phyloP scores from a whole-genome alignment of 225 moss, liverwort and hornwort genomes.

The Physcomitrellopsis africana region DNA sequence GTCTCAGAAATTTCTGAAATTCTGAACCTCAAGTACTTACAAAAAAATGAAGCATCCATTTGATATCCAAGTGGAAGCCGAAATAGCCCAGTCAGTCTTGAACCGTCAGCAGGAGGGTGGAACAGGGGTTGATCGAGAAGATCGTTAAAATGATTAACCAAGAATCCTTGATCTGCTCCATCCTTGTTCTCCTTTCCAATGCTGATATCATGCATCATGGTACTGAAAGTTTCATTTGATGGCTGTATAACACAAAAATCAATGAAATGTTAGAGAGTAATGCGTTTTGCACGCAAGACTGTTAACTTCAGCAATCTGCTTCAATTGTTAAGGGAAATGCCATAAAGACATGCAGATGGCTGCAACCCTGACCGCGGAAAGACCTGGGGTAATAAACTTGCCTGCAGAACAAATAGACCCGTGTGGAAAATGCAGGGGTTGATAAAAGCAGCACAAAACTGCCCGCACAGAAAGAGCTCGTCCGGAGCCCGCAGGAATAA shows the following conservation, averaged over 20 bases:
- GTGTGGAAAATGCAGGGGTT: conserved; percentile 98
- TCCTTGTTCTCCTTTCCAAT: conserved; percentile 66
- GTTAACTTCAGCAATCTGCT: not conserved
- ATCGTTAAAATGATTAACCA: conserved; percentile 71
- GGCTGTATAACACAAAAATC: conserved; percentile 59
- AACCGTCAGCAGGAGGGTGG: conserved; percentile 74
- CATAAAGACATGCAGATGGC: not conserved
- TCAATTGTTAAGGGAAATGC: not conserved
- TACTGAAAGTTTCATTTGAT: conserved; percentile 73
- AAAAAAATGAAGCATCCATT: conserved; percentile 97
- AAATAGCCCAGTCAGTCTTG: conserved; percentile 61
- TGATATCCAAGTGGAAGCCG: conserved; percentile 96
- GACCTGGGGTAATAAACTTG: conserved; percentile 15
- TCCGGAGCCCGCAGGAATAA: conserved; percentile 87
- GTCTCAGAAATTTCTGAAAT: not conserved
- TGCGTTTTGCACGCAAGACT: not conserved
- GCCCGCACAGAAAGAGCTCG: conserved; percentile 90
- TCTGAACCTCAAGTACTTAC: conserved; percentile 44
- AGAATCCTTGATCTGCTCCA: conserved; percentile 90
- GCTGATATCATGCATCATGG: conserved; percentile 67
- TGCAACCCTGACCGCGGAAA: not conserved
- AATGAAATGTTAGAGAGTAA: conserved; percentile 4
- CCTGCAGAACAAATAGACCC: conserved; percentile 95
- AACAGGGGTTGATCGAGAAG: conserved; percentile 86
- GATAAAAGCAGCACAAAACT: conserved; percentile 95